These are phyloP conservation scores for Protea cynaroides DNA, from an alignment of 164 flowering plant genomes.

Conservation along the genomic window DNA sequence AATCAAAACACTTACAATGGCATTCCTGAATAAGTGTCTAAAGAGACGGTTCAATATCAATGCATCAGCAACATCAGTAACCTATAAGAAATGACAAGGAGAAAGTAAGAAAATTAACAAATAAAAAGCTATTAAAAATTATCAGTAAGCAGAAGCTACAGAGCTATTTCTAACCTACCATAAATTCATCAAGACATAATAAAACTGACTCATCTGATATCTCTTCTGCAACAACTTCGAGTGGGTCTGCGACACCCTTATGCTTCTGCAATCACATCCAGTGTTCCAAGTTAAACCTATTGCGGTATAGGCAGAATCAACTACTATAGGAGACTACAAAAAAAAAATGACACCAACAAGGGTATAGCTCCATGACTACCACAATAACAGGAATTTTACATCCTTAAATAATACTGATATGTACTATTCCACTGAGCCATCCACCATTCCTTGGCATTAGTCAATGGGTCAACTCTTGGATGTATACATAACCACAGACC, in stretches of 20 bases:
- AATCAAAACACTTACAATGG: conserved; percentile 51
- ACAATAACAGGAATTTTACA: not conserved
- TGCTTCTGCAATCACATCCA: conserved; percentile 55
- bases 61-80: conserved; percentile 98
- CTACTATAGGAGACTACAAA: not conserved
- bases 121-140: conserved; percentile 6
- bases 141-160: conserved; percentile 3
- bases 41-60: conserved; percentile 88
- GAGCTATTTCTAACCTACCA: conserved; percentile 43
- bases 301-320: not conserved
- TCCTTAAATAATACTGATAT: not conserved
- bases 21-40: conserved; percentile 72
- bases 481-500: not conserved
- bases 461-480: not conserved
- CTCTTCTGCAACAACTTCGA: conserved; percentile 96
- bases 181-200: conserved; percentile 94
- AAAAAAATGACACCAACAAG: not conserved
- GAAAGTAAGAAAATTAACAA: conserved; percentile 1
- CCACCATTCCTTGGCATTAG: no score
- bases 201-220: conserved; percentile 87
- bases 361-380: not conserved
- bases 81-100: conserved; percentile 32
- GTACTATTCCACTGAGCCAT: no score
- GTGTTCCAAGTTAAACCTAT: conserved; percentile 2
- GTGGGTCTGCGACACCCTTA: conserved; percentile 89